Percentiles rank a stretch among this genome's conserved stretches.
phyloP scores from a whole-genome alignment of 768 basidiomycete species.

The Strobilomyces echinocephalus region DNA sequence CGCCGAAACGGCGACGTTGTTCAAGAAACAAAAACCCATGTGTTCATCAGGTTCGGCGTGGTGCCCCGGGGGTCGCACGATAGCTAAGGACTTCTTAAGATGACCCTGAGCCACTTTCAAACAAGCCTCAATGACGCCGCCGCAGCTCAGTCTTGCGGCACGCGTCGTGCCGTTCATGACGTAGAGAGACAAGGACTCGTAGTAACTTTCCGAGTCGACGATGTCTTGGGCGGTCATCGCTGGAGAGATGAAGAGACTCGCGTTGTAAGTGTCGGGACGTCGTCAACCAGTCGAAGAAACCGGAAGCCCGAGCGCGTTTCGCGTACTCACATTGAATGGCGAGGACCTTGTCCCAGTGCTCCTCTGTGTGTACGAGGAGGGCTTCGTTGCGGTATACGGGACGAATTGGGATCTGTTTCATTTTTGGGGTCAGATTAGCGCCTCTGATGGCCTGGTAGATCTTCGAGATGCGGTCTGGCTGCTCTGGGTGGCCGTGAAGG shows the following conservation, averaged over 20 bases:
- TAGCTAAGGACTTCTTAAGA: slow-evolving; percentile 85
- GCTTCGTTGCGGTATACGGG: slow-evolving; percentile 74
- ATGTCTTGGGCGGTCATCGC: slow-evolving; percentile 76
- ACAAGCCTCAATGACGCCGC: slow-evolving; percentile 89
- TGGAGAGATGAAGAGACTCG: slow-evolving; percentile 28
- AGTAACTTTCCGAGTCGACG: slow-evolving; percentile 71
- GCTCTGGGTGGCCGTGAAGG: slow-evolving; percentile 68
- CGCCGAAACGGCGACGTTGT: slow-evolving; percentile 93
- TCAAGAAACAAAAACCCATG: slow-evolving; percentile 99
- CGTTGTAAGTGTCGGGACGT: slow-evolving; percentile 12
- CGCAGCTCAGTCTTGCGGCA: slow-evolving; percentile 85
- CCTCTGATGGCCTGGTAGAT: slow-evolving; percentile 67
- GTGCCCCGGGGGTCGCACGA: slow-evolving; percentile 96
- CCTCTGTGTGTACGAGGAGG: slow-evolving; percentile 83
- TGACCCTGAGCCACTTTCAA: slow-evolving; percentile 78
- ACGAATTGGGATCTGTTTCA: slow-evolving; percentile 76
- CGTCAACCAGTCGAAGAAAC: slow-evolving; percentile 1
- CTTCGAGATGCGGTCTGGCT: slow-evolving; percentile 68
- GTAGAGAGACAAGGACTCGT: slow-evolving; percentile 90
- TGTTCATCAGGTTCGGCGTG: slow-evolving; percentile 97
- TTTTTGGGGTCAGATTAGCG: slow-evolving; percentile 56
- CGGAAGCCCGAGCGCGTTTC: neutral
- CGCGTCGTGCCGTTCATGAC: slow-evolving; percentile 81
- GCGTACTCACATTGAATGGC: slow-evolving; percentile 68
- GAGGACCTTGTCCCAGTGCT: slow-evolving; percentile 88